phyloP scores from a whole-genome alignment of 2,329 filamentous ascomycete genomes.

The Trichoderma guizhouense region DNA sequence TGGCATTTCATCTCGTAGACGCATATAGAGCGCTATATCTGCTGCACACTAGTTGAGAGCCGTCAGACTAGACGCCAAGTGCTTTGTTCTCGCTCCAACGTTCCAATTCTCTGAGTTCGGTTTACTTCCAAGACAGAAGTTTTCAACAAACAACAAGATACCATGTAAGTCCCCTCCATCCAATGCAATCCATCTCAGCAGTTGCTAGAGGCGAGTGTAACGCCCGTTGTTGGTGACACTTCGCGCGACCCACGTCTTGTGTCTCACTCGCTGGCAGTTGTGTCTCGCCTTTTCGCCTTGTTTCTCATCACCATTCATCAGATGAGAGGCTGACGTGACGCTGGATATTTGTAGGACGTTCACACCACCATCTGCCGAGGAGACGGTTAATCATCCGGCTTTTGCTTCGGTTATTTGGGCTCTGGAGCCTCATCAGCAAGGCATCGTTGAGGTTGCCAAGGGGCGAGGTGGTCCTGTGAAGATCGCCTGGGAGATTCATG shows the following conservation, averaged over 20 bases:
- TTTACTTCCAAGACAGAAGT: neutral
- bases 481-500: slow-evolving; percentile 78
- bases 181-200: neutral
- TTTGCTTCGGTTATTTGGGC: slow-evolving; percentile 66
- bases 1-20: neutral
- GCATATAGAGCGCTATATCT: neutral
- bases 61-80: neutral
- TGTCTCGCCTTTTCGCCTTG: neutral
- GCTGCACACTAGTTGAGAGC: neutral
- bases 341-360: slow-evolving; percentile 15
- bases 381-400: slow-evolving; percentile 63
- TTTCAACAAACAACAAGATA: neutral
- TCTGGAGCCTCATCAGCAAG: slow-evolving; percentile 62
- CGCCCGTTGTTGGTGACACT: neutral
- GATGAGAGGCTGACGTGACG: neutral
- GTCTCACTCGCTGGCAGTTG: neutral
- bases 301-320: neutral
- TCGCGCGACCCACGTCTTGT: neutral
- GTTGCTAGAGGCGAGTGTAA: neutral
- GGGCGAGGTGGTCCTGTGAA: slow-evolving; percentile 71
- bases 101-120: neutral
- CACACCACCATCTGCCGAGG: slow-evolving; percentile 46
- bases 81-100: neutral
- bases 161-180: neutral
- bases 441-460: slow-evolving; percentile 61